phyloP scores from a whole-genome alignment of 192 early-diverging fungal genomes.

The Oehlia diaphana region DNA sequence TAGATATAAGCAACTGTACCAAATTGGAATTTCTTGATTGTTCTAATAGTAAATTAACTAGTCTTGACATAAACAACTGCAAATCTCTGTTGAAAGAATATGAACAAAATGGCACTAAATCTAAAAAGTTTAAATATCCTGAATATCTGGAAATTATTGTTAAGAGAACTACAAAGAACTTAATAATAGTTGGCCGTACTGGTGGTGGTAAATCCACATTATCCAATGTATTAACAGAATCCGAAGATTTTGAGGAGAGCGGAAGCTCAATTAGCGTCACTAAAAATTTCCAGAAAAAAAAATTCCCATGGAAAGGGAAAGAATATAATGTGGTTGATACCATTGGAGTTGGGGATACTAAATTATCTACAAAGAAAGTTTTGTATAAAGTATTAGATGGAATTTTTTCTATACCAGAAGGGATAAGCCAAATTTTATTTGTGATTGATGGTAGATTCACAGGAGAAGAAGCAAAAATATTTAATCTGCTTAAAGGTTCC shows the following conservation, averaged over 20 bases:
- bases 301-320: neutral
- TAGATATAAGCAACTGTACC: too few relatives aligned
- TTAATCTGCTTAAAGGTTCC: neutral
- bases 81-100: too few relatives aligned
- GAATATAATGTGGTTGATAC: neutral
- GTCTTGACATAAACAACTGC: too few relatives aligned
- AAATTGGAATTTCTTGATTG: too few relatives aligned
- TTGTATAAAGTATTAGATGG: neutral
- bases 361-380: neutral
- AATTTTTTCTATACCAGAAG: neutral
- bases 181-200: neutral
- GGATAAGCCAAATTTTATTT: neutral
- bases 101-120: too few relatives aligned
- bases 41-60: too few relatives aligned
- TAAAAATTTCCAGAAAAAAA: neutral
- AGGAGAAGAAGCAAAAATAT: neutral
- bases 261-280: neutral
- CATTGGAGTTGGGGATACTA: neutral
- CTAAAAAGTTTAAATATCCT: too few relatives aligned
- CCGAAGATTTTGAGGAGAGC: neutral
- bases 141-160: too few relatives aligned
- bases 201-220: conserved; percentile 8
- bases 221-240: neutral
- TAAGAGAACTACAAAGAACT: neutral
- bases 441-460: neutral